These are phyloP conservation scores for Boletus sensibilis DNA, from an alignment of 768 basidiomycete species.

Conservation along the genomic window DNA sequence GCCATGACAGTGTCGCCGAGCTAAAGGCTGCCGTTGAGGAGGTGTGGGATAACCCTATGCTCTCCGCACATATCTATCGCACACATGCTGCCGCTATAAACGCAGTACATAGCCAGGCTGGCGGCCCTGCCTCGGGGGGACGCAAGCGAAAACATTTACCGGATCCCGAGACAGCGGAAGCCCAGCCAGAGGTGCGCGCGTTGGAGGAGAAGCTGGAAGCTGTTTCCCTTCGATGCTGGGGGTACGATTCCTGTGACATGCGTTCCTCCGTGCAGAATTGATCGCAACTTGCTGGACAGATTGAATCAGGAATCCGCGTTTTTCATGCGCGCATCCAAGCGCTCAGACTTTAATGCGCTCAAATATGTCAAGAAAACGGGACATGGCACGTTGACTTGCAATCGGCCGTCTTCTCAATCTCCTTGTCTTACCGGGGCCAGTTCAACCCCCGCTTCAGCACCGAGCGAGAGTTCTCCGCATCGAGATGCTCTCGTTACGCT, in stretches of 20 bases:
- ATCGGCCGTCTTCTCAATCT: not conserved
- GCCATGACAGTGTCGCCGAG: constrained; percentile 50
- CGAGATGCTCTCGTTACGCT: constrained; percentile 54
- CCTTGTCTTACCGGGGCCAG: not conserved
- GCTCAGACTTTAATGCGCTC: constrained; percentile 65
- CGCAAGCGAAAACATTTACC: constrained; percentile 38
- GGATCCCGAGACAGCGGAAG: constrained; percentile 23
- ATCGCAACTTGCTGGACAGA: constrained; percentile 33
- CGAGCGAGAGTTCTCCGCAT: not conserved
- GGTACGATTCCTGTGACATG: constrained; percentile 40
- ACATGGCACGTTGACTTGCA: constrained; percentile 32
- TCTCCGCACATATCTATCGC: constrained; percentile 56
- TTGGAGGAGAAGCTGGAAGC: constrained; percentile 53
- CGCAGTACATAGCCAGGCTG: constrained; percentile 35
- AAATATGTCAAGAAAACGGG: constrained; percentile 27
- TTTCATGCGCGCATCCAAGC: constrained; percentile 64
- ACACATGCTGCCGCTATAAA: constrained; percentile 50
- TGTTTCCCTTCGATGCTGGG: constrained; percentile 57
- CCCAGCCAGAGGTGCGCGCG: constrained; percentile 44
- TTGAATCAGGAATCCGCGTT: constrained; percentile 50
- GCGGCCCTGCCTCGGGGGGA: constrained; percentile 25
- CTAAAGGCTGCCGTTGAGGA: constrained; percentile 44
- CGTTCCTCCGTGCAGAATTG: not conserved
- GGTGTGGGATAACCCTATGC: constrained; percentile 52
- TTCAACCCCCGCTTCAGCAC: not conserved